Evolutionary conservation across 192 early-diverging fungal species (phyloP).

Genomic region (Cetraspora pellucida): DNA sequence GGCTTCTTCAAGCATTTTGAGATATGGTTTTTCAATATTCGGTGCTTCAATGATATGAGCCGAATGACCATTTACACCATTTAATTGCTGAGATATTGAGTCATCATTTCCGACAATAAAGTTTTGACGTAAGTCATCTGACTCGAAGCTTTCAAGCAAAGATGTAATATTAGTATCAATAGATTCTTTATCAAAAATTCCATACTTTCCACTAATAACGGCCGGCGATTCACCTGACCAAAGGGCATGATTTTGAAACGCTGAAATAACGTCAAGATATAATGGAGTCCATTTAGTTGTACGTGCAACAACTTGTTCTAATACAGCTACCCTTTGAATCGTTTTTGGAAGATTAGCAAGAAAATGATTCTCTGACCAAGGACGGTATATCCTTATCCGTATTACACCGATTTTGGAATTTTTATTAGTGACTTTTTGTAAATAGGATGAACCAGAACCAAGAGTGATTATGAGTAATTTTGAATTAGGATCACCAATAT

Average conservation of each 20-base stretch:
- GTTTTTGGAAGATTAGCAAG: slow-evolving; percentile 61
- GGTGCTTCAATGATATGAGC: slow-evolving; percentile 35
- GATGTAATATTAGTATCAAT: slow-evolving; percentile 30
- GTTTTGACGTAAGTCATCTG: slow-evolving; percentile 33
- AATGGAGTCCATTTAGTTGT: slow-evolving; percentile 77
- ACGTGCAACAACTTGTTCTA: slow-evolving; percentile 63
- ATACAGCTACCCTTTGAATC: slow-evolving; percentile 62
- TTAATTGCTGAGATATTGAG: neutral
- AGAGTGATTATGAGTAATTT: slow-evolving; percentile 76
- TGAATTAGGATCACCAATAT: slow-evolving; percentile 67
- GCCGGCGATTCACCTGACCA: slow-evolving; percentile 50
- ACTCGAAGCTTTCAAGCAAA: slow-evolving; percentile 22
- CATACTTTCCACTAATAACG: slow-evolving; percentile 54
- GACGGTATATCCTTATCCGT: slow-evolving; percentile 77
- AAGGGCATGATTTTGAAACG: slow-evolving; percentile 57
- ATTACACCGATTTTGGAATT: slow-evolving; percentile 65
- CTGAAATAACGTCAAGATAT: slow-evolving; percentile 81
- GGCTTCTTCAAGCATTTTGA: slow-evolving; percentile 77
- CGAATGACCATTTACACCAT: neutral
- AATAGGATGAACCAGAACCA: slow-evolving; percentile 60
- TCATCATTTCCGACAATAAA: slow-evolving; percentile 42
- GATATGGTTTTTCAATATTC: slow-evolving; percentile 75
- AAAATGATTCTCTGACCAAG: slow-evolving; percentile 68
- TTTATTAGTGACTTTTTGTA: slow-evolving; percentile 48
- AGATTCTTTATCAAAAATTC: slow-evolving; percentile 39